Evolutionary conservation across 2,329 filamentous ascomycete species (phyloP).

Genomic region (Colletotrichum salicis): DNA sequence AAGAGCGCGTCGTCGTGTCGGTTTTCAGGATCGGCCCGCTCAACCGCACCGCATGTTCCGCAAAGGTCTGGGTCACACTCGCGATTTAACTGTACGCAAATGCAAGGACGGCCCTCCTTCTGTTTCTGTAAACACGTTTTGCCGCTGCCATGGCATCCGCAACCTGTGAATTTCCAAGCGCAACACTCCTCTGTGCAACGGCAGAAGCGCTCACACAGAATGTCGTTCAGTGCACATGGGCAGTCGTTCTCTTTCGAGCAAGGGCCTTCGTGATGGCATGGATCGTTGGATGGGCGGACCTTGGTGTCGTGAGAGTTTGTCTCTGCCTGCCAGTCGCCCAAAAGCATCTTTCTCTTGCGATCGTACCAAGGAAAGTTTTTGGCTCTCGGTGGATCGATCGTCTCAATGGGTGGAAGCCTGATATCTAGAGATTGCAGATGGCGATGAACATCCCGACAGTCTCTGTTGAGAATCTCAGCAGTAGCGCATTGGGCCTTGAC

Average conservation of each 20-base stretch:
- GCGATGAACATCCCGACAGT: slow-evolving; percentile 63
- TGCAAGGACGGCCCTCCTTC: slow-evolving; percentile 69
- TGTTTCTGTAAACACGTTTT: slow-evolving; percentile 67
- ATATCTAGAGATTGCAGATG: slow-evolving; percentile 55
- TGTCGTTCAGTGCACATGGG: slow-evolving; percentile 67
- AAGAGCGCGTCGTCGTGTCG: slow-evolving; percentile 67
- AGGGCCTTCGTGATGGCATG: slow-evolving; percentile 76
- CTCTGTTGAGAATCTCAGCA: slow-evolving; percentile 60
- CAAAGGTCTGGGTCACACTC: slow-evolving; percentile 86
- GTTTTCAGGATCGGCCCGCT: slow-evolving; percentile 76
- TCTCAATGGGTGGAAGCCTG: slow-evolving; percentile 41
- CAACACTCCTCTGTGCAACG: slow-evolving; percentile 69
- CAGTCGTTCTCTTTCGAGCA: slow-evolving; percentile 70
- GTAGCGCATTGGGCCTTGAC: slow-evolving; percentile 60
- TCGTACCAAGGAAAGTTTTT: slow-evolving; percentile 67
- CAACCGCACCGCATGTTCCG: slow-evolving; percentile 73
- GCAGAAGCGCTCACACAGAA: slow-evolving; percentile 81
- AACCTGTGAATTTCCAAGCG: slow-evolving; percentile 73
- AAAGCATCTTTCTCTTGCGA: slow-evolving; percentile 63
- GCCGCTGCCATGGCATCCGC: slow-evolving; percentile 70
- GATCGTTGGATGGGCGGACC: slow-evolving; percentile 67
- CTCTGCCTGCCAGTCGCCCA: slow-evolving; percentile 66
- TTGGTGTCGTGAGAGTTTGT: slow-evolving; percentile 66
- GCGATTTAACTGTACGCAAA: slow-evolving; percentile 77
- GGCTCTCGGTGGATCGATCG: slow-evolving; percentile 45